A percentile compares a stretch with the other conserved stretches of the same genome.
phyloP scores from a whole-genome alignment of 2,329 filamentous ascomycete genomes.

The Colletotrichum costaricense region DNA sequence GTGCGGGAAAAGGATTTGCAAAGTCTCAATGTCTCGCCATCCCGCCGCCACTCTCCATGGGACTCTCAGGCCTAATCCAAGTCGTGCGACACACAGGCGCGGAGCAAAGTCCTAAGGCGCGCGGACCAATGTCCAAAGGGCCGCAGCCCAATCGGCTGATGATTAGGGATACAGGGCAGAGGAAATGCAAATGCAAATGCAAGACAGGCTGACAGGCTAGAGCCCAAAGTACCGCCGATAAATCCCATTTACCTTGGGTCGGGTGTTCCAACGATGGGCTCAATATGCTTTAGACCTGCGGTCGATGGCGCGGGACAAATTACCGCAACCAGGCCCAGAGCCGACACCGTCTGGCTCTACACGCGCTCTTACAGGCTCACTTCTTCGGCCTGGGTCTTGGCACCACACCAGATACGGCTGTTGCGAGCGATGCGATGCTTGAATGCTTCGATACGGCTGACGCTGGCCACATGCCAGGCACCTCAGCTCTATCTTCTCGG shows the following conservation, averaged over 20 bases:
- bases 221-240: constrained; percentile 14
- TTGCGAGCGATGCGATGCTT: constrained; percentile 13
- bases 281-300: constrained; percentile 23
- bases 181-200: constrained; percentile 10
- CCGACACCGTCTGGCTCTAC: constrained; percentile 26
- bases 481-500: constrained; percentile 8
- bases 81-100: constrained; percentile 27
- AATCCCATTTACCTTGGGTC: neutral
- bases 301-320: constrained; percentile 35
- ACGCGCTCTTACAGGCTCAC: constrained; percentile 22
- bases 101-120: constrained; percentile 5
- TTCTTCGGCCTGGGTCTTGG: constrained; percentile 20
- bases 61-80: constrained; percentile 11
- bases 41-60: neutral
- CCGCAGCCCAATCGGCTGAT: constrained; percentile 10
- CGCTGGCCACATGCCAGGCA: constrained; percentile 17
- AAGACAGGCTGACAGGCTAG: constrained; percentile 3
- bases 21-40: neutral
- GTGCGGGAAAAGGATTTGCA: neutral
- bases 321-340: constrained; percentile 33
- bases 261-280: constrained; percentile 4
- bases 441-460: constrained; percentile 9
- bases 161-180: constrained; percentile 6
- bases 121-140: constrained; percentile 14
- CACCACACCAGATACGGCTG: constrained; percentile 26